A percentile compares a stretch with the other conserved stretches of the same genome.
Evolutionary conservation across 805 yeast genomes (phyloP).

Genomic region (Lipomyces kockii): DNA sequence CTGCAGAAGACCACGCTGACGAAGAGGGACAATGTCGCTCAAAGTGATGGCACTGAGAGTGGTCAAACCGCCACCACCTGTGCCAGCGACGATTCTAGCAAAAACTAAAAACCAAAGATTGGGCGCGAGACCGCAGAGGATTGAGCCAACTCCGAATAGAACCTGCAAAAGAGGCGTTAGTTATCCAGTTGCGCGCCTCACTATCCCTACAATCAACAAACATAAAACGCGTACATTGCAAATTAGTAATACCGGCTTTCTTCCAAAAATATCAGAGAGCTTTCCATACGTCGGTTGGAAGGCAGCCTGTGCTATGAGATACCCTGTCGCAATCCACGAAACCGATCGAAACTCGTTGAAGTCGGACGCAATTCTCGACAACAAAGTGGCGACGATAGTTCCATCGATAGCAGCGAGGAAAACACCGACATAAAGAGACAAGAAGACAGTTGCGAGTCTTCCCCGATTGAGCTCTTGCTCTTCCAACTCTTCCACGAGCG

Average conservation of each 20-base stretch:
- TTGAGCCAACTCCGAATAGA: slow-evolving; percentile 57
- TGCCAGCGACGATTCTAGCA: slow-evolving; percentile 73
- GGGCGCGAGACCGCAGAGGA: slow-evolving; percentile 53
- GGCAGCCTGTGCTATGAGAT: slow-evolving; percentile 69
- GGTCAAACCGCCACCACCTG: slow-evolving; percentile 90
- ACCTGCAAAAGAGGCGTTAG: slow-evolving; percentile 45
- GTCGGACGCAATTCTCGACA: slow-evolving; percentile 63
- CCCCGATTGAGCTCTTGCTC: slow-evolving; percentile 14
- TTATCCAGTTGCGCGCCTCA: neutral
- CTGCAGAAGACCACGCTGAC: slow-evolving; percentile 81
- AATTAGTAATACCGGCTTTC: slow-evolving; percentile 50
- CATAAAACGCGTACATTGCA: slow-evolving; percentile 51
- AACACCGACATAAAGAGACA: slow-evolving; percentile 47
- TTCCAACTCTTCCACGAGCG: slow-evolving; percentile 27
- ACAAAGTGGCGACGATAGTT: slow-evolving; percentile 60
- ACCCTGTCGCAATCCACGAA: slow-evolving; percentile 77
- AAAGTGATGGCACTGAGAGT: slow-evolving; percentile 75
- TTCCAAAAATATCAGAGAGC: slow-evolving; percentile 61
- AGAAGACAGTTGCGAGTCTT: slow-evolving; percentile 20
- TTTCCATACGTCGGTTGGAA: slow-evolving; percentile 79
- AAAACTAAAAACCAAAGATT: slow-evolving; percentile 46
- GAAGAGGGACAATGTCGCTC: slow-evolving; percentile 73
- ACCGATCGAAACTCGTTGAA: slow-evolving; percentile 57
- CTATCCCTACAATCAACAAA: slow-evolving; percentile 48
- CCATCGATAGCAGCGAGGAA: slow-evolving; percentile 57